Evolutionary conservation across 768 basidiomycete genomes (phyloP).

Genomic region (Podaxis sp.): DNA sequence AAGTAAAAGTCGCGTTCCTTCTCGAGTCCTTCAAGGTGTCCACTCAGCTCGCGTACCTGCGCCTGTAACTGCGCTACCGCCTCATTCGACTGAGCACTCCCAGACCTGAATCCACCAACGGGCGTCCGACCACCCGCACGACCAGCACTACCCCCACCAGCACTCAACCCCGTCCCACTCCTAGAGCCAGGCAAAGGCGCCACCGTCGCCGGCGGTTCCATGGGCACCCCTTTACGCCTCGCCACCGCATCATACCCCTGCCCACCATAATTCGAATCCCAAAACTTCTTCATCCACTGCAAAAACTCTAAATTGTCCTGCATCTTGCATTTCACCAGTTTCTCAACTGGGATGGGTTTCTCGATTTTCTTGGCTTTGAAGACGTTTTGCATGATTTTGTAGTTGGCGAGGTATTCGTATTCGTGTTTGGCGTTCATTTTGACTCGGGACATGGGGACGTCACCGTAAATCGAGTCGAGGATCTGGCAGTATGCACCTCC

Average conservation of each 20-base stretch:
- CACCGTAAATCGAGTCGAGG: constrained; percentile 91
- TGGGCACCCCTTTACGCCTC: constrained; percentile 73
- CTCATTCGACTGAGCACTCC: constrained; percentile 66
- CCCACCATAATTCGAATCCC: constrained; percentile 91
- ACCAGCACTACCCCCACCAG: constrained; percentile 25
- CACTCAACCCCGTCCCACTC: constrained; percentile 23
- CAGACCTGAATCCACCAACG: constrained; percentile 64
- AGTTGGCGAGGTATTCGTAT: constrained; percentile 95
- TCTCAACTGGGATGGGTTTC: constrained; percentile 97
- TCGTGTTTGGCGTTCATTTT: constrained; percentile 97
- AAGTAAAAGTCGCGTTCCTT: constrained; percentile 99
- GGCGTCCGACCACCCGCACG: constrained; percentile 75
- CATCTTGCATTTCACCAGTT: constrained; percentile 97
- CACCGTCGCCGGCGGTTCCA: constrained; percentile 78
- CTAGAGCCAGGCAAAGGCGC: constrained; percentile 51
- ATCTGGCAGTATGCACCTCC: constrained; percentile 96
- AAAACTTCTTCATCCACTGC: constrained; percentile 96
- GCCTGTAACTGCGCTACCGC: constrained; percentile 65
- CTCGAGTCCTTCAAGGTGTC: constrained; percentile 86
- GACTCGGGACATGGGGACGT: constrained; percentile 87
- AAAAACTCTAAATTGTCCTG: constrained; percentile 99
- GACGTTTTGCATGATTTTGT: constrained; percentile 89
- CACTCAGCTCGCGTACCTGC: constrained; percentile 80
- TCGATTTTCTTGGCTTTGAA: constrained; percentile 95
- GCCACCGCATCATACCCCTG: constrained; percentile 84